Evolutionary conservation across 2,329 filamentous ascomycete genomes (phyloP).

Genomic region (Dactylellina leptospora): DNA sequence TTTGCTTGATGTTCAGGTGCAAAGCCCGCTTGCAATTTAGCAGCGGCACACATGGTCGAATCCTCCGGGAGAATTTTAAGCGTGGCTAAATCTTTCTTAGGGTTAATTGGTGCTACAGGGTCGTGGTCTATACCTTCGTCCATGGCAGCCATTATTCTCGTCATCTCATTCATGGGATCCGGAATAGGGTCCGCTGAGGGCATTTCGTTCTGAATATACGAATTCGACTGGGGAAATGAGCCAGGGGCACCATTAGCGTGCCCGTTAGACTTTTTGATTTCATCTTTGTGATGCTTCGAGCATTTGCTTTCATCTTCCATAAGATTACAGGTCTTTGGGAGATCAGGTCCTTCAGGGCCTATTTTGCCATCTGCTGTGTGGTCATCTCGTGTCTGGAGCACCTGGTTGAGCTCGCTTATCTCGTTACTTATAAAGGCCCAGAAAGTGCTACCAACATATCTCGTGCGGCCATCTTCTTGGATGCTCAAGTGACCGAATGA

Average conservation of each 20-base stretch:
- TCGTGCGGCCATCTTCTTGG: constrained; percentile 56
- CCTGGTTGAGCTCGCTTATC: constrained; percentile 56
- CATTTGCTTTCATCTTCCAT: constrained; percentile 41
- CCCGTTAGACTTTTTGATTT: background rate
- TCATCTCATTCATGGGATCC: constrained; percentile 25
- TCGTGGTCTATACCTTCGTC: constrained; percentile 34
- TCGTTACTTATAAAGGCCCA: constrained; percentile 57
- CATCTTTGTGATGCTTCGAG: background rate
- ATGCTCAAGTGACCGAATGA: constrained; percentile 57
- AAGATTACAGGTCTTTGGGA: constrained; percentile 40
- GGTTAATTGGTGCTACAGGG: constrained; percentile 27
- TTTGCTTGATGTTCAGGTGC: constrained; percentile 39
- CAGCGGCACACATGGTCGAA: constrained; percentile 44
- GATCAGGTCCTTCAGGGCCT: background rate
- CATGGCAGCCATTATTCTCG: constrained; percentile 38
- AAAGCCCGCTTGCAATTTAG: constrained; percentile 45
- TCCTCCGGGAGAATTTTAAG: constrained; percentile 46
- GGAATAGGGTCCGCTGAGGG: constrained; percentile 2
- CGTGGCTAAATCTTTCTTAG: constrained; percentile 25
- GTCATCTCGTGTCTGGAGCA: constrained; percentile 53
- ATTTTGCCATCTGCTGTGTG: background rate
- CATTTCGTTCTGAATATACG: constrained; percentile 8
- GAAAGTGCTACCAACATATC: constrained; percentile 57
- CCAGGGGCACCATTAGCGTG: no score
- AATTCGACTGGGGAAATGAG: constrained; percentile 18